Percentiles rank a stretch among this genome's conserved stretches.
These are phyloP conservation scores for Monilinia fructicola DNA, from an alignment of 2,329 filamentous ascomycete species.

Conservation along the genomic window DNA sequence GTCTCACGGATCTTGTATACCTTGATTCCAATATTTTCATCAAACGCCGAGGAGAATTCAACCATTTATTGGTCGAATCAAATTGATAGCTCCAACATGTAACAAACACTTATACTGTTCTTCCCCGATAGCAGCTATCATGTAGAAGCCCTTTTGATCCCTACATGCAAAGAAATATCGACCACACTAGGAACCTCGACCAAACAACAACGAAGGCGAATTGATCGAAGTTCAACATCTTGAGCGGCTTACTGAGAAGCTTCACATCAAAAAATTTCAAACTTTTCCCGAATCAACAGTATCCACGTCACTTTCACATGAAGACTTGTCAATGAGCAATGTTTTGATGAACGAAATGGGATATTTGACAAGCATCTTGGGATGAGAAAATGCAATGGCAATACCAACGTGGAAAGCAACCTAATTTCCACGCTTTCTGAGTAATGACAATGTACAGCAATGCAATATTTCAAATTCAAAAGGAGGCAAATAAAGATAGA, in stretches of 20 bases:
- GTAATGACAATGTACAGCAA: not conserved
- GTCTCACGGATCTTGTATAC: not conserved
- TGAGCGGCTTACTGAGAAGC: conserved; percentile 1
- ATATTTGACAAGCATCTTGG: not conserved
- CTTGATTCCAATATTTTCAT: not conserved
- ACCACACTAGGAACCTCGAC: not conserved
- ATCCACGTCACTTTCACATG: not conserved
- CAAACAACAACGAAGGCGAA: not conserved
- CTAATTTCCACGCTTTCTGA: not conserved
- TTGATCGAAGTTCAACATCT: not conserved
- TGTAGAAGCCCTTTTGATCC: not conserved
- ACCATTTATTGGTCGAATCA: not conserved
- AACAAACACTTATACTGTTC: conserved; percentile 1
- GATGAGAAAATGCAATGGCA: not conserved
- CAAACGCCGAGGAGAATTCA: not conserved
- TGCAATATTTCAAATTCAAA: not conserved
- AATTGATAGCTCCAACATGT: not conserved
- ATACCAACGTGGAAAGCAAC: conserved; percentile 5
- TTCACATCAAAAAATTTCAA: not conserved
- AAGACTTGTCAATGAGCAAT: conserved; percentile 12
- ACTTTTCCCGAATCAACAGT: not conserved
- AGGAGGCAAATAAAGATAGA: not conserved
- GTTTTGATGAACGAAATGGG: conserved; percentile 5
- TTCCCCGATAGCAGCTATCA: not conserved
- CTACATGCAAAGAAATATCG: not conserved